phyloP scores from a whole-genome alignment of 2,329 filamentous ascomycete species.

The Exophiala spinifera region DNA sequence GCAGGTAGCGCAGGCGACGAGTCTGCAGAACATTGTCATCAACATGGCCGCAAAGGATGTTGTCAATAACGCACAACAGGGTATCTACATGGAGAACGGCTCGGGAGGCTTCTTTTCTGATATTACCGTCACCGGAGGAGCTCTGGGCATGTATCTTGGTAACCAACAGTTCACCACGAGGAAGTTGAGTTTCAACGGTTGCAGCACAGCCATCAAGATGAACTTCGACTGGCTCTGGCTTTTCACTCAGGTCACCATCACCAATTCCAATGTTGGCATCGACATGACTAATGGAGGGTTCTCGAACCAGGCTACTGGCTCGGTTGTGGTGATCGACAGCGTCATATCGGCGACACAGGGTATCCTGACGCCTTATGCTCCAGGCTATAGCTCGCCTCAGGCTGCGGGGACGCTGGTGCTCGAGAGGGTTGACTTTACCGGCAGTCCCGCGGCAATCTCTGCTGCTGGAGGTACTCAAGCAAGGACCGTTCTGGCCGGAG shows the following conservation, averaged over 20 bases:
- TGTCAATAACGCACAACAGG: conserved; percentile 51
- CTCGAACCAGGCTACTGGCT: conserved; percentile 50
- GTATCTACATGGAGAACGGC: conserved; percentile 64
- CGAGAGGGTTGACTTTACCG: conserved; percentile 53
- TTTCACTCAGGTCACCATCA: conserved; percentile 52
- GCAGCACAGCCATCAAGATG: conserved; percentile 52
- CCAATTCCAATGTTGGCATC: conserved; percentile 53
- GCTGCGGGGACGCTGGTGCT: conserved; percentile 52
- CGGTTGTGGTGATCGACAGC: conserved; percentile 57
- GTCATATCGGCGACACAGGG: conserved; percentile 52
- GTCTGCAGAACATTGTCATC: conserved; percentile 70
- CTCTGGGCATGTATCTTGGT: conserved; percentile 58
- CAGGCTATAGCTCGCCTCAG: conserved; percentile 40
- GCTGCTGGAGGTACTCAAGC: conserved; percentile 35
- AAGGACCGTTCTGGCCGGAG: conserved; percentile 40
- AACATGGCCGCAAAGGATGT: conserved; percentile 58
- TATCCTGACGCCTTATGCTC: conserved; percentile 47
- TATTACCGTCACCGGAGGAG: conserved; percentile 59
- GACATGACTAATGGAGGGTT: conserved; percentile 45
- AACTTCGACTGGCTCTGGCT: conserved; percentile 60
- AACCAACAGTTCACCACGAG: conserved; percentile 64
- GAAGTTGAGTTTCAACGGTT: conserved; percentile 51
- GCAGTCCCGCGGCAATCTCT: conserved; percentile 47
- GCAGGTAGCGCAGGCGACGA: conserved; percentile 72
- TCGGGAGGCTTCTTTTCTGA: conserved; percentile 61